Percentiles rank a stretch among this genome's conserved stretches.
Conservation (phyloP, 75 land plant species). For the Chamaecyparis obtusa region DNA sequence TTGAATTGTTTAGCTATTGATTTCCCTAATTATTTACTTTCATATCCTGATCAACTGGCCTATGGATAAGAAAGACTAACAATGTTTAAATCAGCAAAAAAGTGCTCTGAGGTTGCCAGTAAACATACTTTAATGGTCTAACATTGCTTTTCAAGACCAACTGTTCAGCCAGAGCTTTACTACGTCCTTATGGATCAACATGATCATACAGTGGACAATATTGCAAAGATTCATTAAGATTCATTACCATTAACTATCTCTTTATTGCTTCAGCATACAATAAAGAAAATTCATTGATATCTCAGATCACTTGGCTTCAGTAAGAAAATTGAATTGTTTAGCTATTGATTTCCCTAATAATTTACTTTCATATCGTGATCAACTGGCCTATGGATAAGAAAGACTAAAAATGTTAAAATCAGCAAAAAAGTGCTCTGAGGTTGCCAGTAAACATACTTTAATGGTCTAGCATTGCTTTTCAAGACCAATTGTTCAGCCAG, state of each 20-base stretch:
- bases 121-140: slow-evolving; percentile 67
- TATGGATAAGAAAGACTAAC: background rate
- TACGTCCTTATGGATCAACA: slow-evolving; percentile 83
- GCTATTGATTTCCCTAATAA: background rate
- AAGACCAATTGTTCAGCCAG: slow-evolving; percentile 92
- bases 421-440: background rate
- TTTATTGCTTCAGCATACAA: slow-evolving; percentile 86
- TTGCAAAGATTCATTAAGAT: slow-evolving; percentile 37
- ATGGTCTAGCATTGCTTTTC: slow-evolving; percentile 73
- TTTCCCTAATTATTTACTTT: background rate
- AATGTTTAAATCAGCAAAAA: background rate
- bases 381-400: background rate
- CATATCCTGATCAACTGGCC: background rate
- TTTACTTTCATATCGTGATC: background rate
- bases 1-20: background rate
- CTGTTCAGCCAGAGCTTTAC: slow-evolving; percentile 92
- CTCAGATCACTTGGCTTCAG: background rate
- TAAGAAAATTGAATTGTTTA: background rate
- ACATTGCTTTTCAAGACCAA: slow-evolving; percentile 80
- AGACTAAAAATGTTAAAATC: background rate
- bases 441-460: slow-evolving; percentile 46
- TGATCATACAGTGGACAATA: slow-evolving; percentile 82
- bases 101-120: background rate
- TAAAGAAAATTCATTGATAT: background rate
- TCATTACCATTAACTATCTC: slow-evolving; percentile 90